Conservation (phyloP, 1,284 basidiomycete species). For the Rhodotorula sp. region DNA sequence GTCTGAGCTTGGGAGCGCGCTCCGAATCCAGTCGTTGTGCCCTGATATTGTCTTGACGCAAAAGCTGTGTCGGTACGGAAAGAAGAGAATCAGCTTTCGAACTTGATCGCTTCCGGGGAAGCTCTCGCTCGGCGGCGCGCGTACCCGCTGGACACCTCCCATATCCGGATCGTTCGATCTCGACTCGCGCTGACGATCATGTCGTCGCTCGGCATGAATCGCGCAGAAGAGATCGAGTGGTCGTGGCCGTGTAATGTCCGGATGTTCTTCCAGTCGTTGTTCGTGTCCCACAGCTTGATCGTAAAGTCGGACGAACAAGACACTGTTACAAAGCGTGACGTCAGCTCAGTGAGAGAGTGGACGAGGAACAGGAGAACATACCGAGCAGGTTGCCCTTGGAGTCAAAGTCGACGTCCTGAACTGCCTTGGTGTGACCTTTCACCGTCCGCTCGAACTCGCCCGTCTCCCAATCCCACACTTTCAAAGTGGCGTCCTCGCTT, state of each 20-base stretch:
- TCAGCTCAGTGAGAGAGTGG: neutral
- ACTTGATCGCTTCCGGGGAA: neutral
- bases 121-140: constrained; percentile 40
- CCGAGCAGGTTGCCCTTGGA: constrained; percentile 76
- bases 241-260: constrained; percentile 88
- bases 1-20: constrained; percentile 70
- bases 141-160: constrained; percentile 79
- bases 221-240: constrained; percentile 79
- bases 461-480: constrained; percentile 95
- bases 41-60: constrained; percentile 63
- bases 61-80: constrained; percentile 51
- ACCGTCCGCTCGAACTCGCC: constrained; percentile 87
- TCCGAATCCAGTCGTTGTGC: constrained; percentile 70
- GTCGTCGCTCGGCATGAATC: constrained; percentile 80
- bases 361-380: constrained; percentile 48
- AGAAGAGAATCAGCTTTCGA: neutral
- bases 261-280: constrained; percentile 82
- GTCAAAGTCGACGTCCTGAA: constrained; percentile 85
- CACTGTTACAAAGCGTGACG: constrained; percentile 54
- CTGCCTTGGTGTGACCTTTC: constrained; percentile 86
- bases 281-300: constrained; percentile 87
- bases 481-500: constrained; percentile 82
- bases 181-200: constrained; percentile 79
- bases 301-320: constrained; percentile 86
- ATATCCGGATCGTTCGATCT: constrained; percentile 80